Evolutionary conservation across 2,329 filamentous ascomycete species (phyloP).

Genomic region (Cercospora zeae-maydis): DNA sequence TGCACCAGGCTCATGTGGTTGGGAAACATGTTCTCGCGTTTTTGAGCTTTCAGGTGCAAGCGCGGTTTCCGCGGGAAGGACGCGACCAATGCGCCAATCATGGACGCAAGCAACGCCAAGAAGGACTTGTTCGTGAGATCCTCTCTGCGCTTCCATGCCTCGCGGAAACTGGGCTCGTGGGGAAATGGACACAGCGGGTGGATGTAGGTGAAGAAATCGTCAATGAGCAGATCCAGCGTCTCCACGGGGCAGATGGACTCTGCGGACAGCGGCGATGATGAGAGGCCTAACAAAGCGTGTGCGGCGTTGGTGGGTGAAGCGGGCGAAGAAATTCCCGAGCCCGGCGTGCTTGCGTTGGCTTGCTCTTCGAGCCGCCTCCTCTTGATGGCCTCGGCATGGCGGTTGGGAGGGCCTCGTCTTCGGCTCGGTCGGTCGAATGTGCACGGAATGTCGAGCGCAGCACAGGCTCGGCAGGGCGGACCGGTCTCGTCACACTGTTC

Average conservation of each 20-base stretch:
- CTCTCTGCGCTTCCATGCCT: conserved; percentile 63
- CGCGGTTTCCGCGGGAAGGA: conserved; percentile 71
- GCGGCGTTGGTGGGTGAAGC: conserved; percentile 54
- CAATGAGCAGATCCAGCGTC: conserved; percentile 65
- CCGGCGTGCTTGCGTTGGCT: conserved; percentile 37
- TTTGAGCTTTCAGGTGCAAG: conserved; percentile 64
- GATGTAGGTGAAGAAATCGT: conserved; percentile 81
- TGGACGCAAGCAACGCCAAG: conserved; percentile 67
- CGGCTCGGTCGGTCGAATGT: conserved; percentile 63
- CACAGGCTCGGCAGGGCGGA: conserved; percentile 64
- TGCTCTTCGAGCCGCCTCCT: conserved; percentile 51
- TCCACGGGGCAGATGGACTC: conserved; percentile 69
- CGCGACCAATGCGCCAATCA: conserved; percentile 69
- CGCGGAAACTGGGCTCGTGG: conserved; percentile 72
- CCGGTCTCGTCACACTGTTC: conserved; percentile 61
- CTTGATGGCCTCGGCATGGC: conserved; percentile 65
- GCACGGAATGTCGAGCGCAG: conserved; percentile 63
- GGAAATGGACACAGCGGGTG: conserved; percentile 74
- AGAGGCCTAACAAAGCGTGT: conserved; percentile 49
- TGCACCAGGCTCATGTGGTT: conserved; percentile 67
- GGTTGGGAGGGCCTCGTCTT: conserved; percentile 62
- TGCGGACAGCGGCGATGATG: conserved; percentile 50
- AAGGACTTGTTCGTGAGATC: conserved; percentile 65
- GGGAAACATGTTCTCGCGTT: conserved; percentile 62
- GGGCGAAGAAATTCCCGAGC: conserved; percentile 43